Evolutionary conservation across 805 yeast species (phyloP), one percentile per base, ranked within the genome.

Genomic region (Lipomyces starkeyi): DNA sequence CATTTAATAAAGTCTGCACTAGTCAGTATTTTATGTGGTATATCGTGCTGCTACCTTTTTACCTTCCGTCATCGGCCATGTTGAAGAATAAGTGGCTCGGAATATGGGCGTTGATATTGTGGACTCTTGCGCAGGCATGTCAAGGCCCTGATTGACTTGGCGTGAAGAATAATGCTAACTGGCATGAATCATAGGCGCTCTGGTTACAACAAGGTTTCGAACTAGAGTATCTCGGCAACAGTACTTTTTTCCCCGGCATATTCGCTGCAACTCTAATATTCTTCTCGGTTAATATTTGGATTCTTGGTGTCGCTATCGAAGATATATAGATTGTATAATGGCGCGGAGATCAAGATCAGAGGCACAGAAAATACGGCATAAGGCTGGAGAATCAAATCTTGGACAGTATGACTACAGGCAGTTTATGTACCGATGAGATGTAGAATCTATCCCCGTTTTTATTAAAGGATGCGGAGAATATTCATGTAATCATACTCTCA

Each of bases 1-100:
- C 91, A 0, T 90, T 85, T 78, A 90, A 90, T 79, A 90, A 90
- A 78, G 95, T 90, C 27, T 88, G 92, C 74, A 95, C 99, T 0
- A 91, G 97, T 0, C 99, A 95, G 80, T 95, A 95, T 79, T 95
- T 95, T 78, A 86, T 94, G 70, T 95, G 99, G 99, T 95, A 90
- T 75, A 80, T 95, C 73, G 90, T 93, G 14, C 86, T 93, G 71
- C 78, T 94, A 56, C 98, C 99, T 1, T 86, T 91, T 64, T 88
- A 81, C 74, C 76, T 92, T 7, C 81, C 88, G 1, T 8, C 80
- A 8, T 72, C 75, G 2, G 29, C 62, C 32, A 58, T 73, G 62
- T 58, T 74, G 49, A 53, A 56, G 20, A 25, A 75, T 11, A 63
- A 62, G 55, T 43, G 54, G 34, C 60, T 78, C 61, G 91, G 90